Conservation (phyloP, 1,284 basidiomycete genomes). For the Irpex sp. region DNA sequence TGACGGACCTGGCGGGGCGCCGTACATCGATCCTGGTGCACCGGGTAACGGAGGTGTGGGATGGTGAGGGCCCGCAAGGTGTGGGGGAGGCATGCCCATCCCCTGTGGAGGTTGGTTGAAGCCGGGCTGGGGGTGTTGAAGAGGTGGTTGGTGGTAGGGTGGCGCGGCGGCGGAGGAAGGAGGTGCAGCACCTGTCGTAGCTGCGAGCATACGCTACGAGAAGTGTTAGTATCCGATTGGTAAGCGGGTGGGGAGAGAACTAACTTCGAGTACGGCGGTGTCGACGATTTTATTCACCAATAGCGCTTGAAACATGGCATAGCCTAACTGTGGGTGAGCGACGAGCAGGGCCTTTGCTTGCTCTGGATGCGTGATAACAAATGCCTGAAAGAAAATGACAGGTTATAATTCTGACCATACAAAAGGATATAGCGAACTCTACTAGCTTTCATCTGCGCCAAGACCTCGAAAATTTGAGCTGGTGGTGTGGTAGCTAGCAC, state of each 20-base stretch:
- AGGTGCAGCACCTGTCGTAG: slow-evolving; percentile 27
- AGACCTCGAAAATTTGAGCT: slow-evolving; percentile 88
- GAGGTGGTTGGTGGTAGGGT: slow-evolving; percentile 2
- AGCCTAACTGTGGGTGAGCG: slow-evolving; percentile 89
- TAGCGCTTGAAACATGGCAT: slow-evolving; percentile 95
- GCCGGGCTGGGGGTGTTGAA: slow-evolving; percentile 29
- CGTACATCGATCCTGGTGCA: slow-evolving; percentile 27
- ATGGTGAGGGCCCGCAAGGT: slow-evolving; percentile 12
- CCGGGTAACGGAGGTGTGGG: slow-evolving; percentile 34
- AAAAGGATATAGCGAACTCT: not conserved
- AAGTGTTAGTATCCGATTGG: not conserved
- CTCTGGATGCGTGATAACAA: slow-evolving; percentile 89
- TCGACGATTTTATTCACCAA: slow-evolving; percentile 95
- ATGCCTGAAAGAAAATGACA: slow-evolving; percentile 53
- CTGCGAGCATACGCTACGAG: slow-evolving; percentile 59
- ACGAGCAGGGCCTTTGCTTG: slow-evolving; percentile 81
- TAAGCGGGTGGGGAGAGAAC: slow-evolving; percentile 16
- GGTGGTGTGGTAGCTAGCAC: slow-evolving; percentile 85
- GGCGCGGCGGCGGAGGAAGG: slow-evolving; percentile 14
- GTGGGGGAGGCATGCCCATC: slow-evolving; percentile 22
- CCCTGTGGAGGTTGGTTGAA: slow-evolving; percentile 29
- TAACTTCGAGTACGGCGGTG: slow-evolving; percentile 71
- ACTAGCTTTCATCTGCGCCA: slow-evolving; percentile 94
- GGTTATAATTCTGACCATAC: not conserved
- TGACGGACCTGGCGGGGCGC: slow-evolving; percentile 36